These are phyloP conservation scores for Triticum urartu DNA, from an alignment of 176 grass and related monocot genomes.

Conservation along the genomic window DNA sequence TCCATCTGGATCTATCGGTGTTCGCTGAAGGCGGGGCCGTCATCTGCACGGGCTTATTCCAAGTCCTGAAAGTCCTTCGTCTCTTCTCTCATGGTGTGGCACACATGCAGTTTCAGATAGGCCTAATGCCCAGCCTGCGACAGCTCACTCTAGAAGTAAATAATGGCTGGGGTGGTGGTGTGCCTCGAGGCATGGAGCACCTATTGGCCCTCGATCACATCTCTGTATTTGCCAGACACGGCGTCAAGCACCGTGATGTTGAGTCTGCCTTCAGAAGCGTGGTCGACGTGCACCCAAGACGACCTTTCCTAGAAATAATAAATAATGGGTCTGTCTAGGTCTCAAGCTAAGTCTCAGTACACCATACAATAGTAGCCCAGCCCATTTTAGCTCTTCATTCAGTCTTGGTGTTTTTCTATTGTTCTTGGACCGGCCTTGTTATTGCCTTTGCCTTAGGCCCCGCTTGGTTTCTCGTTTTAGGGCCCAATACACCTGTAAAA, in stretches of 20 bases:
- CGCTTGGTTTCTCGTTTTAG: no score
- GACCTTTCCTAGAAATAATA: background rate
- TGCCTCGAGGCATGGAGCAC: background rate
- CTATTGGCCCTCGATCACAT: background rate
- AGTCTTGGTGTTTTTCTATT: no score
- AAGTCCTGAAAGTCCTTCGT: background rate
- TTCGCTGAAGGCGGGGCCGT: background rate
- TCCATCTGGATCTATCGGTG: background rate
- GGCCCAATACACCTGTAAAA: no score
- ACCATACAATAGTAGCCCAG: no score
- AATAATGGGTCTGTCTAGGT: no score
- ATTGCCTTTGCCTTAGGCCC: no score
- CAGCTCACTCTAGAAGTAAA: accelerated
- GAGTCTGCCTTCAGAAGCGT: background rate
- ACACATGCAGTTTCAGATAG: background rate
- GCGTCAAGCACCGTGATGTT: background rate
- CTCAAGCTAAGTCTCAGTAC: no score
- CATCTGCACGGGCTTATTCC: background rate
- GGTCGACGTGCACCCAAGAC: background rate
- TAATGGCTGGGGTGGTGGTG: background rate
- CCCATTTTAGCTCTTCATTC: no score
- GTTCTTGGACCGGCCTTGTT: no score
- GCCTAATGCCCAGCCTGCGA: background rate
- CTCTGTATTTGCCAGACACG: background rate
- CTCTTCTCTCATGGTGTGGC: background rate